These are phyloP conservation scores for Saccharum hybrid DNA, from an alignment of 202 grass and related monocot species.

Conservation along the genomic window DNA sequence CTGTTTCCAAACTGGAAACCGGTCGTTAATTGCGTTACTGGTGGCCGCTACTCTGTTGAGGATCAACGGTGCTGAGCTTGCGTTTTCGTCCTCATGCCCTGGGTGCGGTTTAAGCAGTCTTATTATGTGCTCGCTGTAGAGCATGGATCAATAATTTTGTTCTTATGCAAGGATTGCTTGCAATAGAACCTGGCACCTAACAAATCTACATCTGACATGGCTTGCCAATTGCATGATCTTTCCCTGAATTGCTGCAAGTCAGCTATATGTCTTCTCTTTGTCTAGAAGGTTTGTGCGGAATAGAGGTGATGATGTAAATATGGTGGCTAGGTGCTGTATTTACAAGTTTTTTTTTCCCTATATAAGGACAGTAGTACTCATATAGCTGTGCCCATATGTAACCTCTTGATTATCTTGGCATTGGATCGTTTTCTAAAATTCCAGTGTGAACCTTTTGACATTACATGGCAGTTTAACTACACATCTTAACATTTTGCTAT, in stretches of 20 bases:
- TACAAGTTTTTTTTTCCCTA: background rate
- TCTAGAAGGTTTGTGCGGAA: background rate
- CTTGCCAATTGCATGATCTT: conserved; percentile 9
- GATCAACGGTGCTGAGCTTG: conserved; percentile 42
- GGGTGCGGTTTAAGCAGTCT: background rate
- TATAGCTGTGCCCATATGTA: background rate
- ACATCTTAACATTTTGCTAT: conserved; percentile 29
- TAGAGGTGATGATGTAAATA: background rate
- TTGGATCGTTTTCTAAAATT: background rate
- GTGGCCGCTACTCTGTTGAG: background rate
- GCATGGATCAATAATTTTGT: background rate
- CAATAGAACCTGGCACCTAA: conserved; percentile 8
- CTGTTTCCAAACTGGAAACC: background rate
- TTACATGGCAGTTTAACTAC: background rate
- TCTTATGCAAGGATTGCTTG: background rate
- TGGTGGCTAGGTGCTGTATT: background rate
- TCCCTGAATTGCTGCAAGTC: background rate
- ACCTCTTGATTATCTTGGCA: background rate
- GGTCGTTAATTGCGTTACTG: conserved; percentile 37
- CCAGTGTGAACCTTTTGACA: conserved; percentile 18
- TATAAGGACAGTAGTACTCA: background rate
- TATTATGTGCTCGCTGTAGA: background rate
- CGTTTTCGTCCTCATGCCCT: conserved; percentile 17
- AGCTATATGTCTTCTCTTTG: background rate
- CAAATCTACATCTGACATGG: conserved; percentile 25